phyloP scores from a whole-genome alignment of 371 early-diverging fungal species.

The Cokeromyces recurvatus region DNA sequence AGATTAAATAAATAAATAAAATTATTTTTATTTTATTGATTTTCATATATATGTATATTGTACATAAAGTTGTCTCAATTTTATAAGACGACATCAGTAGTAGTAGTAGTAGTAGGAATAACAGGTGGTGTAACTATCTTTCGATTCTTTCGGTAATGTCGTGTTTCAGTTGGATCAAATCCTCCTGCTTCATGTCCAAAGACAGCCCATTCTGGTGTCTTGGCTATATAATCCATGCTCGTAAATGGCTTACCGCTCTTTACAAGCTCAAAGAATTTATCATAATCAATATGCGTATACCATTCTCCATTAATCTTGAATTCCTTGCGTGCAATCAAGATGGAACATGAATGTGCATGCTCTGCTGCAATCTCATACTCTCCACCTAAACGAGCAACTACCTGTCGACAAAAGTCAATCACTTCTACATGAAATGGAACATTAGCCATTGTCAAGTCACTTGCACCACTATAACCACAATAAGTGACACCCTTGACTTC shows the following conservation, averaged over 20 bases:
- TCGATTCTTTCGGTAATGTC: slow-evolving; percentile 61
- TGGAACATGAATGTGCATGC: slow-evolving; percentile 74
- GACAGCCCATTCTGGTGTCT: slow-evolving; percentile 76
- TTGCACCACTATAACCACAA: slow-evolving; percentile 65
- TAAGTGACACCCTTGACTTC: slow-evolving; percentile 77
- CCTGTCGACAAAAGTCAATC: slow-evolving; percentile 61
- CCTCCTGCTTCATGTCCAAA: slow-evolving; percentile 72
- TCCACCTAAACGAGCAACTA: slow-evolving; percentile 50
- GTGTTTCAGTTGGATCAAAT: slow-evolving; percentile 74
- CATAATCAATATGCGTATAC: slow-evolving; percentile 82
- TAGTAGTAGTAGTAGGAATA: too few species aligned
- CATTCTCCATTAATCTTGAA: slow-evolving; percentile 72
- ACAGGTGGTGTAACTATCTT: slow-evolving; percentile 27
- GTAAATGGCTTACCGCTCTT: slow-evolving; percentile 62
- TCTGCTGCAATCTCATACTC: slow-evolving; percentile 75
- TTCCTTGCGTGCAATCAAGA: slow-evolving; percentile 65
- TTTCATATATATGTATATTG: too few species aligned
- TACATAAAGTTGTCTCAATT: too few species aligned
- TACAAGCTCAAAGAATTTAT: slow-evolving; percentile 66
- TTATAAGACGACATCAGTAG: too few species aligned
- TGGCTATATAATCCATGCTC: slow-evolving; percentile 65
- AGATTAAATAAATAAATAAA: too few species aligned
- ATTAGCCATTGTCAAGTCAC: slow-evolving; percentile 69
- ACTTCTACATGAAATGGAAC: slow-evolving; percentile 80
- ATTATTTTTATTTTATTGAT: too few species aligned